These are phyloP conservation scores for Xylariomycetidae sp. DNA, from an alignment of 2,329 filamentous ascomycete genomes.

Conservation along the genomic window DNA sequence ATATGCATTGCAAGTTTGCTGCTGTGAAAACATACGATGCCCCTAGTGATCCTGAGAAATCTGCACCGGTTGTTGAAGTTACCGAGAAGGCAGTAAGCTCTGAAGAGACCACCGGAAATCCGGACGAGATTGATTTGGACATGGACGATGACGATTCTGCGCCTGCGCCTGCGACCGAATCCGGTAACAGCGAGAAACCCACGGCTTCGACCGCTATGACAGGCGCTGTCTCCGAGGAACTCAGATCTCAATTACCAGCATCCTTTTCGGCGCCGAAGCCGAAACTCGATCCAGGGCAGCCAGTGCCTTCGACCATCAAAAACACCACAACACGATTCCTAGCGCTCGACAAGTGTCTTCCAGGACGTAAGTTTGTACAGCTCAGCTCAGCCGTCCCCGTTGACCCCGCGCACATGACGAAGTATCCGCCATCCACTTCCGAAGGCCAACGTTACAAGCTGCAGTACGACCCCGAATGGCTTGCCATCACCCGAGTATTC, in stretches of 20 bases:
- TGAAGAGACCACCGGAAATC: slow-evolving; percentile 38
- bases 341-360: slow-evolving; percentile 86
- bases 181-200: slow-evolving; percentile 8
- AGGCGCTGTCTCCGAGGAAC: slow-evolving; percentile 50
- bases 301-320: slow-evolving; percentile 65
- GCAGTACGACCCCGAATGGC: slow-evolving; percentile 89
- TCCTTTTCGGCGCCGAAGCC: slow-evolving; percentile 54
- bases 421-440: slow-evolving; percentile 12
- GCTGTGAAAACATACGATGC: slow-evolving; percentile 57
- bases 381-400: slow-evolving; percentile 59
- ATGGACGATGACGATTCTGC: slow-evolving; percentile 7
- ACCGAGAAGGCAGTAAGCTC: slow-evolving; percentile 2
- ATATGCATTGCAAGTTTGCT: slow-evolving; percentile 84
- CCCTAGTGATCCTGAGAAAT: slow-evolving; percentile 18
- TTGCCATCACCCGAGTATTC: slow-evolving; percentile 86
- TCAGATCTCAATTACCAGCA: slow-evolving; percentile 71
- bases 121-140: slow-evolving; percentile 70
- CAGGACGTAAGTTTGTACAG: slow-evolving; percentile 76
- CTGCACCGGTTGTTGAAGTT: slow-evolving; percentile 5
- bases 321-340: slow-evolving; percentile 82
- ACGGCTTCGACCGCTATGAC: slow-evolving; percentile 8
- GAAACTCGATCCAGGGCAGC: slow-evolving; percentile 48
- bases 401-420: slow-evolving; percentile 24
- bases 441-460: slow-evolving; percentile 50
- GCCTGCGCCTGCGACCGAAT: background rate